A percentile compares a stretch with the other conserved stretches of the same genome.
Conservation (phyloP, 164 flowering plant genomes). For the Protea cynaroides region DNA sequence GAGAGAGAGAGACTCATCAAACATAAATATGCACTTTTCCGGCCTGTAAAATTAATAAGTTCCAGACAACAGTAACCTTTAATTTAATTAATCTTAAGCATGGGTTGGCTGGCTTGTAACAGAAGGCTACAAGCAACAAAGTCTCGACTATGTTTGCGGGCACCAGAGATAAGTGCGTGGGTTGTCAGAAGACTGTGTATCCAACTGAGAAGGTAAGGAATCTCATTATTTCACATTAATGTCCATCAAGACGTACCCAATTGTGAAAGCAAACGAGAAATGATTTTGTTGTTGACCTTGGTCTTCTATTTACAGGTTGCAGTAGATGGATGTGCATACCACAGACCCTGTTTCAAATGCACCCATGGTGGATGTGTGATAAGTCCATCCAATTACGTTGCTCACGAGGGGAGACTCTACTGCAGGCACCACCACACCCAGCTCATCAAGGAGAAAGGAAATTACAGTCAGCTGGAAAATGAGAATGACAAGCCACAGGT, state of each 20-base stretch:
- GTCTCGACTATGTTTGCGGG: slow-evolving; percentile 47
- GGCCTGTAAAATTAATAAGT: too few relatives aligned
- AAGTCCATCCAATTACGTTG: slow-evolving; percentile 69
- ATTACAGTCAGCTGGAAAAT: slow-evolving; percentile 55
- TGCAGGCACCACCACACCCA: slow-evolving; percentile 66
- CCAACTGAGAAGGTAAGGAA: slow-evolving; percentile 54
- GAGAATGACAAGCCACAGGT: not conserved
- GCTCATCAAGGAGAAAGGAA: slow-evolving; percentile 68
- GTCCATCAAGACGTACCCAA: too few relatives aligned
- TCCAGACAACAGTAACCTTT: too few relatives aligned
- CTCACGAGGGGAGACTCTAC: slow-evolving; percentile 64
- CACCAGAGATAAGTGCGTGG: slow-evolving; percentile 52
- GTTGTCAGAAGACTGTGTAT: slow-evolving; percentile 50
- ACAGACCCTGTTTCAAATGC: slow-evolving; percentile 70
- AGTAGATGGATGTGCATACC: slow-evolving; percentile 58
- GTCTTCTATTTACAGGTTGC: slow-evolving; percentile 32
- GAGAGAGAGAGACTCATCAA: too few relatives aligned
- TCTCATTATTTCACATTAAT: too few relatives aligned
- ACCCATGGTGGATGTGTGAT: slow-evolving; percentile 41
- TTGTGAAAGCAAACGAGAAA: too few relatives aligned
- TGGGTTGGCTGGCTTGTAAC: slow-evolving; percentile 6
- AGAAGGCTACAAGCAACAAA: slow-evolving; percentile 38
- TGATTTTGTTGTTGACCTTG: too few relatives aligned
- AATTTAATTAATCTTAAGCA: not conserved
- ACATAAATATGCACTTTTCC: too few relatives aligned